These are phyloP conservation scores for Psidium guajava DNA, from an alignment of 345 rosid genomes.

Conservation along the genomic window DNA sequence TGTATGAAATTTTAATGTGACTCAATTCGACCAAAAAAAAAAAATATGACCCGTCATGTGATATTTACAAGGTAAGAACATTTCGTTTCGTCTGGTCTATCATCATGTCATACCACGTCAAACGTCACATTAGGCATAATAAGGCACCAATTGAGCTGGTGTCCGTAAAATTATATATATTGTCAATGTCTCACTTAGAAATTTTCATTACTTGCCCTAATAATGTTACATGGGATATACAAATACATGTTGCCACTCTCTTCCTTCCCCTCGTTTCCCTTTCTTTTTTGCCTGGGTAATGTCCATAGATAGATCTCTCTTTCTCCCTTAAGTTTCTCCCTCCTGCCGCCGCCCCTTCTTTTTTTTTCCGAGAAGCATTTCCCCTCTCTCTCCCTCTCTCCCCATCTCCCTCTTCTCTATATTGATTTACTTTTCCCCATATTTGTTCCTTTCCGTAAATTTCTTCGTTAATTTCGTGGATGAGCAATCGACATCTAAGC, in stretches of 20 bases:
- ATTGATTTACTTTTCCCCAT: too few relatives aligned
- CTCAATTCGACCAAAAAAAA: too few relatives aligned
- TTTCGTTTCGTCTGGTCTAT: neutral
- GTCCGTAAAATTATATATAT: neutral
- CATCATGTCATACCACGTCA: neutral
- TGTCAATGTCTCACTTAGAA: too few relatives aligned
- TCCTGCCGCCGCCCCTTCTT: too few relatives aligned
- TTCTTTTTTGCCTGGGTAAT: neutral
- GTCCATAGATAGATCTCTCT: too few relatives aligned
- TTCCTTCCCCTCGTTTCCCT: neutral
- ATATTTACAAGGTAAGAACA: rapidly evolving
- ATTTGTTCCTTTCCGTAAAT: too few relatives aligned
- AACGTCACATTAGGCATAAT: neutral
- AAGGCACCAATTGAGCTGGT: neutral
- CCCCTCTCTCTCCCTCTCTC: too few relatives aligned
- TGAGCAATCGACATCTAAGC: too few relatives aligned
- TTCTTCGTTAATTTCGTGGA: too few relatives aligned
- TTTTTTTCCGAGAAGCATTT: too few relatives aligned
- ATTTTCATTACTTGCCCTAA: neutral
- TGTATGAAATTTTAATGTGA: neutral
- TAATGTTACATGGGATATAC: neutral
- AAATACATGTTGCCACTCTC: neutral
- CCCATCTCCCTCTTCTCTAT: too few relatives aligned
- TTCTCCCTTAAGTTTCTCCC: too few relatives aligned
- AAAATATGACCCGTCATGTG: neutral